Evolutionary conservation across 768 basidiomycete species (phyloP).

Genomic region (Boletus reticuloceps): DNA sequence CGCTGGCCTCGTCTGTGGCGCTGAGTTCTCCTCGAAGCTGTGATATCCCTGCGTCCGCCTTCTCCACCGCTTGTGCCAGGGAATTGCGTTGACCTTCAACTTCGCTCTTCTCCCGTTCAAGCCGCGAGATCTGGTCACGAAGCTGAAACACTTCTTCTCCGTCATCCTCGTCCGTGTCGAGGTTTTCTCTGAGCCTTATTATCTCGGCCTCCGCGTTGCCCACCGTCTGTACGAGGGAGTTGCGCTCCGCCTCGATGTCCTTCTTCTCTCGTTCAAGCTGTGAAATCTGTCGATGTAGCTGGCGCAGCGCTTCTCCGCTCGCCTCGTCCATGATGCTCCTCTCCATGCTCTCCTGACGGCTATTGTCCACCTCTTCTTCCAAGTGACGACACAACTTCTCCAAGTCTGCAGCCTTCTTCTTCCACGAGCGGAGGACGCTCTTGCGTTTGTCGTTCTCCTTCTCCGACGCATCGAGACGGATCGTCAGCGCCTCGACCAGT

Average conservation of each 20-base stretch:
- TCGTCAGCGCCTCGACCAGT: constrained; percentile 57
- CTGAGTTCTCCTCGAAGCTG: neutral
- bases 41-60: neutral
- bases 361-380: constrained; percentile 87
- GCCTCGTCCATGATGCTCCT: constrained; percentile 83
- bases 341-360: constrained; percentile 77
- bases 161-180: constrained; percentile 72
- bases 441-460: constrained; percentile 63
- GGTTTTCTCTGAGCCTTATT: constrained; percentile 57
- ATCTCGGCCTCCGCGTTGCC: constrained; percentile 59
- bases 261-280: constrained; percentile 67
- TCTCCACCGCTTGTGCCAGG: constrained; percentile 12
- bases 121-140: constrained; percentile 68
- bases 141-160: constrained; percentile 73
- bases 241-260: constrained; percentile 47
- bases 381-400: constrained; percentile 63
- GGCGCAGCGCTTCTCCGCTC: constrained; percentile 73
- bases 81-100: constrained; percentile 46
- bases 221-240: constrained; percentile 26
- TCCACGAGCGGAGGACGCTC: constrained; percentile 56
- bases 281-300: constrained; percentile 77
- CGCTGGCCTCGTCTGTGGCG: constrained; percentile 57
- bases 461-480: constrained; percentile 54
- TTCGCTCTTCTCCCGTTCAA: constrained; percentile 62
- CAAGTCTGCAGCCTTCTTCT: constrained; percentile 74